Conservation (phyloP, 352 stramenopile genomes). For the Phytophthora macrochlamydospora region DNA sequence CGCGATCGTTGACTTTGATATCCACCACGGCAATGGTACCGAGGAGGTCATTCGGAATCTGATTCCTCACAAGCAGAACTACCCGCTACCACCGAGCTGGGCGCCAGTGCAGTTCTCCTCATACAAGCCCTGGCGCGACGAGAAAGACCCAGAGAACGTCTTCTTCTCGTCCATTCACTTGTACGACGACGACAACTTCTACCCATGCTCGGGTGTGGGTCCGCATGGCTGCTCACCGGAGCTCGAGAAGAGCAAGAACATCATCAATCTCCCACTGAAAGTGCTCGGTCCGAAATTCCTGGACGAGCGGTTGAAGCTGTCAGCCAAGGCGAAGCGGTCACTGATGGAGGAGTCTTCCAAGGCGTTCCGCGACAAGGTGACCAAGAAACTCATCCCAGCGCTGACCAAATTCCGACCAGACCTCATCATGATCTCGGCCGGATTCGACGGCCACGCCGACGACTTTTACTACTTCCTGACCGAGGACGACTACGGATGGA, state of each 20-base stretch:
- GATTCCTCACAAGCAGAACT: slow-evolving; percentile 63
- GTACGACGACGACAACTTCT: slow-evolving; percentile 70
- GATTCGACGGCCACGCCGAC: slow-evolving; percentile 69
- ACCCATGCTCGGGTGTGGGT: slow-evolving; percentile 57
- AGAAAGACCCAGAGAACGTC: slow-evolving; percentile 65
- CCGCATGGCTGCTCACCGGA: slow-evolving; percentile 56
- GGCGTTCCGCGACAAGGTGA: slow-evolving; percentile 51
- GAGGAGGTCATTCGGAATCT: slow-evolving; percentile 73
- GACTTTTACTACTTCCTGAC: slow-evolving; percentile 81
- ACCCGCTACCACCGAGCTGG: slow-evolving; percentile 67
- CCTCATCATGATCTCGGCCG: slow-evolving; percentile 72
- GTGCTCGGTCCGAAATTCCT: slow-evolving; percentile 58
- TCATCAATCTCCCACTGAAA: slow-evolving; percentile 62
- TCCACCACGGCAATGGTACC: slow-evolving; percentile 70
- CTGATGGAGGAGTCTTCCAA: slow-evolving; percentile 58
- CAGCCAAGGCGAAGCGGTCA: slow-evolving; percentile 51
- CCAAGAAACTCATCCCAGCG: slow-evolving; percentile 47
- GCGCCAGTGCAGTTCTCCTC: slow-evolving; percentile 58
- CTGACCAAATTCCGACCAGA: slow-evolving; percentile 58
- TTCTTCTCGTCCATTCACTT: slow-evolving; percentile 72
- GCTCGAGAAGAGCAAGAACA: slow-evolving; percentile 48
- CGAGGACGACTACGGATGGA: slow-evolving; percentile 88
- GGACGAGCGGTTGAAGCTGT: slow-evolving; percentile 63
- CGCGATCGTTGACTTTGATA: slow-evolving; percentile 75
- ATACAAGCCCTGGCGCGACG: slow-evolving; percentile 75